phyloP scores from a whole-genome alignment of 768 basidiomycete genomes.

The Suillus alpinus region DNA sequence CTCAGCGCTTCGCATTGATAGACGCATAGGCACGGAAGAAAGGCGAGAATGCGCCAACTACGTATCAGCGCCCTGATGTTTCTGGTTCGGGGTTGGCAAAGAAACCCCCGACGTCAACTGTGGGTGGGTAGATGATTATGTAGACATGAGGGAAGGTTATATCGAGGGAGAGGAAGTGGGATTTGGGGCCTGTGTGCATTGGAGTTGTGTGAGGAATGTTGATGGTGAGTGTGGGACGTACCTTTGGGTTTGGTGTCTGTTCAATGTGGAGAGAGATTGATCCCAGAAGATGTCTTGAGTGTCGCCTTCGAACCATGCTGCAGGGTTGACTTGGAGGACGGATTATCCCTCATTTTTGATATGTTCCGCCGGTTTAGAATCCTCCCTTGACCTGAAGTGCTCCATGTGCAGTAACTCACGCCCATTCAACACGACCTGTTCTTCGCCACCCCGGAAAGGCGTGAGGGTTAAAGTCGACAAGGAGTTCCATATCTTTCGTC shows the following conservation, averaged over 20 bases:
- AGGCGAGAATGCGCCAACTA: conserved; percentile 90
- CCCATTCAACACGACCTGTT: conserved; percentile 88
- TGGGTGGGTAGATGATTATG: background rate
- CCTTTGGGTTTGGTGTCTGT: conserved; percentile 96
- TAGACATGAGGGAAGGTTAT: conserved; percentile 70
- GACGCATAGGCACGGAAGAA: conserved; percentile 99
- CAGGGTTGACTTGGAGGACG: conserved; percentile 50
- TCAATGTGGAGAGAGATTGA: conserved; percentile 82
- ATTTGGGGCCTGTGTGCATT: conserved; percentile 92
- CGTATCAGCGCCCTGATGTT: conserved; percentile 96
- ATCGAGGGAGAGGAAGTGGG: conserved; percentile 86
- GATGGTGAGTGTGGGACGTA: conserved; percentile 27
- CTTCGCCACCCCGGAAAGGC: conserved; percentile 69
- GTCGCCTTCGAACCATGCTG: conserved; percentile 88
- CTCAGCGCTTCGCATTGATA: no score
- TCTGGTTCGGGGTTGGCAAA: conserved; percentile 95
- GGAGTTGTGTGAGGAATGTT: background rate
- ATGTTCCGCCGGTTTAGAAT: conserved; percentile 36
- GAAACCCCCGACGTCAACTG: conserved; percentile 98
- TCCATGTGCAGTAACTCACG: conserved; percentile 95
- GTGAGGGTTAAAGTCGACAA: conserved; percentile 71
- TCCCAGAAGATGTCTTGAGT: conserved; percentile 85
- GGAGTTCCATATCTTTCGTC: conserved; percentile 60
- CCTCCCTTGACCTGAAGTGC: conserved; percentile 77
- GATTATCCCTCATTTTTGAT: conserved; percentile 42